Evolutionary conservation across 2,329 filamentous ascomycete species (phyloP).

Genomic region (Fusarium clavum): DNA sequence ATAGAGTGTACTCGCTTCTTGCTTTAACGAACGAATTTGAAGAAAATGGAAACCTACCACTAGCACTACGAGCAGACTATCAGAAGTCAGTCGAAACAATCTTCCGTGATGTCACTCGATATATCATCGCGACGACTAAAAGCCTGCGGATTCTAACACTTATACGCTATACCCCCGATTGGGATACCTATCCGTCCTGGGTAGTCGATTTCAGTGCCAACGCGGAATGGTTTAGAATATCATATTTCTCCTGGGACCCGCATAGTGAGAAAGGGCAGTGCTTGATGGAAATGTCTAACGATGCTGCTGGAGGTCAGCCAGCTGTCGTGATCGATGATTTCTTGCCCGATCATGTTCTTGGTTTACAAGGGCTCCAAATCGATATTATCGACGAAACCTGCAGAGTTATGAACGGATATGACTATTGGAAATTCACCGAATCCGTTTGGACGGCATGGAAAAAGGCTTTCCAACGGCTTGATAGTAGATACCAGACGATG

Average conservation of each 20-base stretch:
- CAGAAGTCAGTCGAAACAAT: not conserved
- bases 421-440: too few species aligned
- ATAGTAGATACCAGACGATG: not conserved
- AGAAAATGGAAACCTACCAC: rapidly evolving
- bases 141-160: rapidly evolving
- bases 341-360: not conserved
- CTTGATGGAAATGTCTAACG: not conserved
- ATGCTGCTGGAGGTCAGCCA: not conserved
- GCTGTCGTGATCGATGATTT: not conserved
- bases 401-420: not conserved
- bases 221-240: not conserved
- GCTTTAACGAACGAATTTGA: not conserved
- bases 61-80: not conserved
- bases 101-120: not conserved
- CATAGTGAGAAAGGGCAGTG: rapidly evolving
- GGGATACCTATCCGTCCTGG: not conserved
- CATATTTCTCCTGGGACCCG: not conserved
- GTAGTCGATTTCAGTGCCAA: not conserved
- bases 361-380: not conserved
- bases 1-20: not conserved
- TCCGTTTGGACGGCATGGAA: not conserved
- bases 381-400: not conserved
- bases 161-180: not conserved
- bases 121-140: not conserved
- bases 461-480: rapidly evolving